Conservation (phyloP, 495 filamentous ascomycete genomes). For the Trichoderma virens region DNA sequence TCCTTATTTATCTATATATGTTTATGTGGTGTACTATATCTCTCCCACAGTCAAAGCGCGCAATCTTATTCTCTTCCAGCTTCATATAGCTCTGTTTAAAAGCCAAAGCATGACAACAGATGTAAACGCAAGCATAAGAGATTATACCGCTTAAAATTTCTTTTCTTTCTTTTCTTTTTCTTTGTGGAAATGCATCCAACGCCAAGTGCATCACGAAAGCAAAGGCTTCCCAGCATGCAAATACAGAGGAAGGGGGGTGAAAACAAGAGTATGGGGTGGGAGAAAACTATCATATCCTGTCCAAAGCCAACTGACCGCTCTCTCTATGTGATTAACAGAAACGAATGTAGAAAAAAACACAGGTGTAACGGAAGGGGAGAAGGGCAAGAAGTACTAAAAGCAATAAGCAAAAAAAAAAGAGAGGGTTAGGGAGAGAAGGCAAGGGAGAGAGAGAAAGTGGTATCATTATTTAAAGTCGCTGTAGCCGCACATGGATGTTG, state of each 20-base stretch:
- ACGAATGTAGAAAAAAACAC: constrained; percentile 11
- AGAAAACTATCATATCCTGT: neutral
- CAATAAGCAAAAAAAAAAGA: neutral
- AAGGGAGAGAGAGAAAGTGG: neutral
- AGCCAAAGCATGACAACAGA: too few species aligned
- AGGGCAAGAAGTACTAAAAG: neutral
- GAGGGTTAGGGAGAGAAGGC: constrained; percentile 9
- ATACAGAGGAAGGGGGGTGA: neutral
- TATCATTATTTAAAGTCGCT: neutral
- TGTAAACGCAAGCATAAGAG: neutral
- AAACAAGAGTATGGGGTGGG: neutral
- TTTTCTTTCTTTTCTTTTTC: neutral
- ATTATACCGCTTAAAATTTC: neutral
- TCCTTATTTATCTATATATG: neutral
- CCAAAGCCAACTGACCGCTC: neutral
- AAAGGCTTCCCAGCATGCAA: neutral
- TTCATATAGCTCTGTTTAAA: too few species aligned
- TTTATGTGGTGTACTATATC: neutral
- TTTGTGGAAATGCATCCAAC: neutral
- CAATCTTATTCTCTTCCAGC: neutral
- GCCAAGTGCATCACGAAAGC: neutral
- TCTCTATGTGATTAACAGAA: constrained; percentile 13
- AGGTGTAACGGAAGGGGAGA: neutral
- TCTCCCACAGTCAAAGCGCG: neutral
- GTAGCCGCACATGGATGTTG: neutral